phyloP scores from a whole-genome alignment of 139 green algal genomes.

The Chlorella sorokiniana region DNA sequence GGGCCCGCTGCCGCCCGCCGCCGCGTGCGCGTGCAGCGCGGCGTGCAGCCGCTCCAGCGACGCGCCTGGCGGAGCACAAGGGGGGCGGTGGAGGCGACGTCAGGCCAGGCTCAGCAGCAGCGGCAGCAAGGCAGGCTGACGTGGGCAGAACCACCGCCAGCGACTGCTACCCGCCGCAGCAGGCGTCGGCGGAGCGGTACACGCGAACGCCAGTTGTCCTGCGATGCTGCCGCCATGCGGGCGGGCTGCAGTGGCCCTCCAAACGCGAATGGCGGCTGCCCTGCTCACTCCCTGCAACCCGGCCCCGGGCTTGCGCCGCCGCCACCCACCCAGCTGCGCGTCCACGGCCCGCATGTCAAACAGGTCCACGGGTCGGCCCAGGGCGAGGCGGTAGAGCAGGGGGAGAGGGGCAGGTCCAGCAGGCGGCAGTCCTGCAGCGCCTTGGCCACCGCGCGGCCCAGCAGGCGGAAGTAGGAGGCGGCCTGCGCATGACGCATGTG shows the following conservation, averaged over 20 bases:
- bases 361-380: slow-evolving; percentile 71
- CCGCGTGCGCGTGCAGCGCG: slow-evolving; percentile 38
- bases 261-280: no score
- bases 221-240: no score
- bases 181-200: no score
- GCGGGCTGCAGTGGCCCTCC: no score
- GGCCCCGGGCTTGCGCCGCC: no score
- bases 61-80: background rate
- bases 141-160: no score
- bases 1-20: background rate
- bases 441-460: slow-evolving; percentile 89
- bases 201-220: no score
- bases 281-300: no score
- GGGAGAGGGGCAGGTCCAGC: slow-evolving; percentile 89
- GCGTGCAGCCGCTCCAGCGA: slow-evolving; percentile 76
- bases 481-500: no score
- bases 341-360: slow-evolving; percentile 82
- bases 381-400: slow-evolving; percentile 82
- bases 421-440: slow-evolving; percentile 92
- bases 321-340: slow-evolving; percentile 60
- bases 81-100: background rate
- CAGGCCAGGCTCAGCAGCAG: background rate
- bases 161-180: no score
- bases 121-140: no score
- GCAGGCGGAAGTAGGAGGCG: slow-evolving; percentile 80